A percentile compares a stretch with the other conserved stretches of the same genome.
Evolutionary conservation across 176 grass and related monocot species (phyloP).

Genomic region (Aegilops umbellulata): DNA sequence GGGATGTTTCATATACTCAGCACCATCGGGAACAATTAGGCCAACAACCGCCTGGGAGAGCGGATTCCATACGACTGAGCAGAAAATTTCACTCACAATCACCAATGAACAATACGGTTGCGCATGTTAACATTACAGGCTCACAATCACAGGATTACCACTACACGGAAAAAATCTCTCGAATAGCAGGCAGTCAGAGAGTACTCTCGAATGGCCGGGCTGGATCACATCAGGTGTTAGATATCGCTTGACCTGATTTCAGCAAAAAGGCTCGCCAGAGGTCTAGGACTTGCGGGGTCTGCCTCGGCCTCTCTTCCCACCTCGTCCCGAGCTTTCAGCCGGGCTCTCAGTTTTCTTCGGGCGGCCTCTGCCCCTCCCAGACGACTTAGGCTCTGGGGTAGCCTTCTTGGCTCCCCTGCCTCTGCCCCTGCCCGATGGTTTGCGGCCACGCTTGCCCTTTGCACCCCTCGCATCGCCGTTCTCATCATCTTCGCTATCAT

Average conservation of each 20-base stretch:
- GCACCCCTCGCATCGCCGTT: conserved; percentile 30
- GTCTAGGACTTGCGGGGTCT: conserved; percentile 16
- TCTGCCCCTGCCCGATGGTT: conserved; percentile 60
- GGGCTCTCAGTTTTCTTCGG: conserved; percentile 53
- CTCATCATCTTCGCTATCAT: conserved; percentile 44
- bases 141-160: background rate
- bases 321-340: conserved; percentile 39
- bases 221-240: conserved; percentile 27
- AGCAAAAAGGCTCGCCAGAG: background rate
- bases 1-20: background rate
- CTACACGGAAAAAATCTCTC: background rate
- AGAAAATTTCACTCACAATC: background rate
- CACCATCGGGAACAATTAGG: background rate
- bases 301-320: conserved; percentile 50
- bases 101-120: background rate
- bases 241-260: conserved; percentile 24
- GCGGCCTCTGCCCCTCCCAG: conserved; percentile 63
- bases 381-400: conserved; percentile 34
- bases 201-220: conserved; percentile 3
- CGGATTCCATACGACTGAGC: background rate
- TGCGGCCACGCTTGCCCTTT: conserved; percentile 56
- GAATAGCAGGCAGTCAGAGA: too few relatives aligned
- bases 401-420: conserved; percentile 58
- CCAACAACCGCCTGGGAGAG: background rate
- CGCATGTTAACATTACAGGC: conserved; percentile 28